Base-by-base conservation (phyloP, 2,329 filamentous ascomycete species). In the Drechmeria coniospora region DNA sequence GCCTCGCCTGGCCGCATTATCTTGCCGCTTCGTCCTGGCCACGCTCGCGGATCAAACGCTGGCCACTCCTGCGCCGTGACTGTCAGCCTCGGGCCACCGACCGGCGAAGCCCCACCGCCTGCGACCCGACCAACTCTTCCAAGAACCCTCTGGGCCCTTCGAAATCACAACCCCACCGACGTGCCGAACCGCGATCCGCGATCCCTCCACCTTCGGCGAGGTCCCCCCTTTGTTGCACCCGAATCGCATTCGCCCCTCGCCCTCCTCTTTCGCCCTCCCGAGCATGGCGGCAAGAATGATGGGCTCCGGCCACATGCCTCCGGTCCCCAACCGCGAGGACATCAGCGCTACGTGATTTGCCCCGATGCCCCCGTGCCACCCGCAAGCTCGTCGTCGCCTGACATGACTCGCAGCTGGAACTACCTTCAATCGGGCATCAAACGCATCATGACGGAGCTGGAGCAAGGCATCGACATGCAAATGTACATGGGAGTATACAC, bases 401-500 rank as follows among this genome's bases (percentile, higher is more conserved):
- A 52, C 36, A n/a, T n/a, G 17, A 8, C 32, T 30, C 20, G 21
- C 42, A 92, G 82, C 59, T 98, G 90, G 90, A 63, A 66, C 32
- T 95, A 92, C 53, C 66, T 98, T 28, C 78, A 94, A 53, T 66
- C 67, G 35, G 86, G 87, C 38, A 84, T 98, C 41, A 74, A 83
- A 39, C 81, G 78, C 50, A 92, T 98, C 47, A 95, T 98, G 87
- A 72, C 74, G 42, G 80, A 92, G 47, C 66, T 95, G 16, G 80
- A 87, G 45, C 79, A 83, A 39, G 90, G 90, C 35, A 80, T 98
- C 57, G 86, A 94, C 47, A 84, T 95, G 75, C 73, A 79, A 43
- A 87, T 82, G 65, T 95, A 95, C 57, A 94, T 95, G 87, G 83
- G 81, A 31, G 74, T 94, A 34, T 95, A 95, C 58, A 94, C 87